Evolutionary conservation across 2,329 filamentous ascomycete species (phyloP).

Genomic region (Aspergillus vadensis): DNA sequence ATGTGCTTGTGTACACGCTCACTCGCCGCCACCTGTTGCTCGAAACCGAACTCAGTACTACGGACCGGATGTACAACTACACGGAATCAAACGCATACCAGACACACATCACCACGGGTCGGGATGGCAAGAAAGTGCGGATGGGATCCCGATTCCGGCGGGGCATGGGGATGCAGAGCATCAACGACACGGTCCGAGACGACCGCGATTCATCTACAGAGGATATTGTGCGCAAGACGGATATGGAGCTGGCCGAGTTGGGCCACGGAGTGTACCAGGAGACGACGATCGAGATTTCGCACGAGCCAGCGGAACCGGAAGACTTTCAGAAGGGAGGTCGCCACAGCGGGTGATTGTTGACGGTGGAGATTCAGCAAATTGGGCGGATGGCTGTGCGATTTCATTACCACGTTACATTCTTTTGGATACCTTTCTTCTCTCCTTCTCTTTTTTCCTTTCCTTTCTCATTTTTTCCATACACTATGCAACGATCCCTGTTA

Average conservation of each 20-base stretch:
- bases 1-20: slow-evolving; percentile 60
- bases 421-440: not conserved
- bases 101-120: slow-evolving; percentile 29
- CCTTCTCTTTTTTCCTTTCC: not conserved
- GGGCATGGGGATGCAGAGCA: slow-evolving; percentile 24
- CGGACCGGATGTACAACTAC: slow-evolving; percentile 31
- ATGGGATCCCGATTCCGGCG: slow-evolving; percentile 24
- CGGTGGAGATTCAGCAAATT: not conserved
- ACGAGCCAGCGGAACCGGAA: slow-evolving; percentile 33
- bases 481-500: not conserved
- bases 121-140: slow-evolving; percentile 18
- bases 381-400: not conserved
- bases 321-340: slow-evolving; percentile 13
- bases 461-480: not conserved
- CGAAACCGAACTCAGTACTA: slow-evolving; percentile 46
- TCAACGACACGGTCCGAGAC: slow-evolving; percentile 23
- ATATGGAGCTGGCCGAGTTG: slow-evolving; percentile 35
- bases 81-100: slow-evolving; percentile 30
- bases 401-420: not conserved
- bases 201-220: slow-evolving; percentile 47
- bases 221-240: slow-evolving; percentile 41
- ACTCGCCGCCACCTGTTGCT: slow-evolving; percentile 58
- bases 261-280: slow-evolving; percentile 43
- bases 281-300: slow-evolving; percentile 46
- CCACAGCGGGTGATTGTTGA: slow-evolving; percentile 9